These are phyloP conservation scores for Austroboletus novae-zelandiae DNA, from an alignment of 1,284 basidiomycete genomes.

Conservation along the genomic window DNA sequence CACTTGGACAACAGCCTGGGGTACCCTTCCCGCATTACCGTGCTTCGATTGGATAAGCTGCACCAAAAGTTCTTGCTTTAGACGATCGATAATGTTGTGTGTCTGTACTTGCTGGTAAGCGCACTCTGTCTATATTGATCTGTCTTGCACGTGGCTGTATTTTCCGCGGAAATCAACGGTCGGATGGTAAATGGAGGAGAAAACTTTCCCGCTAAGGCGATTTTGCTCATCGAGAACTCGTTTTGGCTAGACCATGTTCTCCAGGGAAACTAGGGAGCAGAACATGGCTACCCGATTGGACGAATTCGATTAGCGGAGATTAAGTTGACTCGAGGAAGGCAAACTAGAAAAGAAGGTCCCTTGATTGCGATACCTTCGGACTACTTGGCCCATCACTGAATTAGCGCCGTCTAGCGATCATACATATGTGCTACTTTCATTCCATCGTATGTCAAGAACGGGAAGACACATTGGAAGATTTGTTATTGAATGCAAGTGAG, in stretches of 20 bases:
- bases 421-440: neutral
- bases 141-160: neutral
- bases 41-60: neutral
- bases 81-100: no score
- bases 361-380: conserved; percentile 24
- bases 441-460: neutral
- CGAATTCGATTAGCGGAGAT: conserved; percentile 18
- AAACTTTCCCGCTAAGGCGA: neutral
- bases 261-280: neutral
- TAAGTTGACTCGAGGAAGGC: conserved; percentile 13
- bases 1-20: no score
- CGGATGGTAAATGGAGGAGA: neutral
- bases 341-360: conserved; percentile 16
- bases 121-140: neutral
- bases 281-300: neutral
- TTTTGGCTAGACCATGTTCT: conserved; percentile 1
- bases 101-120: no score
- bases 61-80: neutral
- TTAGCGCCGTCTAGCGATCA: neutral
- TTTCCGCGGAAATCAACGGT: neutral
- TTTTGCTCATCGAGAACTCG: neutral
- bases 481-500: conserved; percentile 1
- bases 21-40: no score
- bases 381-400: neutral
- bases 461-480: neutral